Percentiles rank a stretch among this genome's conserved stretches.
Conservation (phyloP, 2,329 filamentous ascomycete genomes). For the Bipolaris victoriae region DNA sequence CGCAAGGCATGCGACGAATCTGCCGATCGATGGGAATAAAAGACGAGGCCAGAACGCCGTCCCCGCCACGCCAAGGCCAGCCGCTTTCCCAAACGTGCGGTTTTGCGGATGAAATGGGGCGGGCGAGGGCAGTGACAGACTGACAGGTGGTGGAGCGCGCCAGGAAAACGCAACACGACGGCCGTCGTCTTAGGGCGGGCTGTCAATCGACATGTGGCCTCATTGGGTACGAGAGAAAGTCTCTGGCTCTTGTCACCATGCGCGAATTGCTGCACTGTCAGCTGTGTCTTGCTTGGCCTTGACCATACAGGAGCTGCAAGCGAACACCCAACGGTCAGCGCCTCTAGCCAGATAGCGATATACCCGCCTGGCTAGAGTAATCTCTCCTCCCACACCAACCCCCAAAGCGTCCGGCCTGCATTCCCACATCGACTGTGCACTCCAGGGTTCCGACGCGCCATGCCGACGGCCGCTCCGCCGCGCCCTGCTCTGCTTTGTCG, state of each 20-base stretch:
- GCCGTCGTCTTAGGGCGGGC: no score
- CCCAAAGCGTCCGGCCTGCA: constrained; percentile 19
- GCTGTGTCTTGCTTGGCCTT: constrained; percentile 4
- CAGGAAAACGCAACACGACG: no score
- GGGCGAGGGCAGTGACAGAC: background rate
- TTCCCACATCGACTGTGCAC: constrained; percentile 6
- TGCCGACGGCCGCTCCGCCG: constrained; percentile 12
- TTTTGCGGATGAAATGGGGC: background rate
- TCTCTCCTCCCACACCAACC: constrained; percentile 28
- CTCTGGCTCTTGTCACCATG: no score
- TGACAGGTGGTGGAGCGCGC: background rate
- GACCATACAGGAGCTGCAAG: constrained; percentile 13
- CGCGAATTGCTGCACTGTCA: background rate
- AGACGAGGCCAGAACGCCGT: constrained; percentile 8
- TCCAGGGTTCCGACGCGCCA: constrained; percentile 16
- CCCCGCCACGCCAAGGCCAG: constrained; percentile 12
- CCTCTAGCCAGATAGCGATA: constrained; percentile 16
- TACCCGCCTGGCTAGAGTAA: constrained; percentile 9
- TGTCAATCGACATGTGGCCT: no score
- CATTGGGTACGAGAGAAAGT: no score
- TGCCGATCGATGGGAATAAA: background rate
- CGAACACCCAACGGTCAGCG: constrained; percentile 10
- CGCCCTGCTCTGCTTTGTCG: background rate
- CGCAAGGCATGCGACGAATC: background rate
- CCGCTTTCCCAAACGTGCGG: no score